Evolutionary conservation across 2,329 filamentous ascomycete species (phyloP), one percentile per base, ranked within the genome.

Genomic region (Arthroderma sp.): DNA sequence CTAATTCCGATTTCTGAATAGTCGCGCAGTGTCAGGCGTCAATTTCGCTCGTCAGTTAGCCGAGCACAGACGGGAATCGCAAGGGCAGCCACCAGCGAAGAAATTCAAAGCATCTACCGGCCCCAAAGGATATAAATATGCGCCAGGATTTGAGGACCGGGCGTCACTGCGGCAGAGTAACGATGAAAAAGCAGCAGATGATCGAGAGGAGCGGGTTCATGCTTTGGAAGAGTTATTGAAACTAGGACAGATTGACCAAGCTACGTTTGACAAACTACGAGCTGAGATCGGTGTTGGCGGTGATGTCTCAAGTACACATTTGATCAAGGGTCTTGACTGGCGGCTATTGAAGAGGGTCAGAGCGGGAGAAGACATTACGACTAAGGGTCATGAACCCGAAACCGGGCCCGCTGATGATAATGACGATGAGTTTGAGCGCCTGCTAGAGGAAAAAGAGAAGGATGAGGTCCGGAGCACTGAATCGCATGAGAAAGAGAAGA

Each of bases 301-400:
- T 6, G 87, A 95, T 68, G 73, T 91, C 21, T 76, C 76, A 13
- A 88, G 83, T 64, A 95, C 90, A 13, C 89, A 95, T 76, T 73
- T 96, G 62, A 85, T 97, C 52, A 97, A 96, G 68, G 93, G 93
- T 0, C 73, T 98, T 54, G 93, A 98, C 71, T 87, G 89, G 68
- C 86, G 87, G 69, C 75, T 97, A 11, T 74, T 78, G 61, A 64
- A 68, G 62, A 65, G 73, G 54, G 68, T 74, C 0, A 72, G 69
- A 56, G 71, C 69, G n/a, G 76, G 76, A 1, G 76, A 77, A 59
- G 75, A 91, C 70, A 78, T 88, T 28, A 15, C 13, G 15, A 17
- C 44, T 5, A 51, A 51, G n/a, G 25, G 25, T 11, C 23, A 31
- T 4, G 44, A 33, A 2, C 60, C 57, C 57, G 58, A 31, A 15